A percentile compares a stretch with the other conserved stretches of the same genome.
These are phyloP conservation scores for Colletotrichum sp. DNA, from an alignment of 2,329 filamentous ascomycete genomes.

Conservation along the genomic window DNA sequence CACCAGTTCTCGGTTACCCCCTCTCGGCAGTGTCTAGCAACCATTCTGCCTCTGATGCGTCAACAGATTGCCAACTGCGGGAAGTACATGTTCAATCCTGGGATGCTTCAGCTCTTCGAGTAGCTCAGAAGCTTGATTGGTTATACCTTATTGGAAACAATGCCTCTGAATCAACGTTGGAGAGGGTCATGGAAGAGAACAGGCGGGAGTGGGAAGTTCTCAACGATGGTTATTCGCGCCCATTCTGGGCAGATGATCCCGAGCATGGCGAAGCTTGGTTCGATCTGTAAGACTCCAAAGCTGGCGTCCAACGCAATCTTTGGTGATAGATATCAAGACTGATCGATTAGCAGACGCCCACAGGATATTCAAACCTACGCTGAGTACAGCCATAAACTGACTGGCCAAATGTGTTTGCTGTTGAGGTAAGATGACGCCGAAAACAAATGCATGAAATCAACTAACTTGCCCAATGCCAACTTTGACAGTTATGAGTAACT, in stretches of 20 bases:
- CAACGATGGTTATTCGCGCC: background rate
- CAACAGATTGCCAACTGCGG: background rate
- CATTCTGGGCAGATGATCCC: background rate
- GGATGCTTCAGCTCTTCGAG: background rate
- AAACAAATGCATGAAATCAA: fast-evolving
- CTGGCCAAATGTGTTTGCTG: fast-evolving
- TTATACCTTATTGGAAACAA: fast-evolving
- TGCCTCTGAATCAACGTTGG: background rate
- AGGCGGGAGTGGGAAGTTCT: background rate
- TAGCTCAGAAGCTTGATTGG: background rate
- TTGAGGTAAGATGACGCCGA: background rate
- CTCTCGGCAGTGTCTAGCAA: background rate
- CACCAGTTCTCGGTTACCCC: background rate
- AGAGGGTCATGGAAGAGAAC: background rate
- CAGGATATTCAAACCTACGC: background rate
- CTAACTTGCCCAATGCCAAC: fast-evolving
- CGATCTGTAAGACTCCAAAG: background rate
- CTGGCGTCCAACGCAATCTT: fast-evolving
- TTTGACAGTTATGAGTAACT: fast-evolving
- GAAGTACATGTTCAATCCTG: fast-evolving
- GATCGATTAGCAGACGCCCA: fast-evolving
- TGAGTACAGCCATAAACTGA: fast-evolving
- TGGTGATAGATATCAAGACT: fast-evolving
- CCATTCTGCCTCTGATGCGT: background rate
- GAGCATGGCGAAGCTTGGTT: background rate